Evolutionary conservation across 352 stramenopile species (phyloP).

Genomic region (Halophytophthora batemanensis): DNA sequence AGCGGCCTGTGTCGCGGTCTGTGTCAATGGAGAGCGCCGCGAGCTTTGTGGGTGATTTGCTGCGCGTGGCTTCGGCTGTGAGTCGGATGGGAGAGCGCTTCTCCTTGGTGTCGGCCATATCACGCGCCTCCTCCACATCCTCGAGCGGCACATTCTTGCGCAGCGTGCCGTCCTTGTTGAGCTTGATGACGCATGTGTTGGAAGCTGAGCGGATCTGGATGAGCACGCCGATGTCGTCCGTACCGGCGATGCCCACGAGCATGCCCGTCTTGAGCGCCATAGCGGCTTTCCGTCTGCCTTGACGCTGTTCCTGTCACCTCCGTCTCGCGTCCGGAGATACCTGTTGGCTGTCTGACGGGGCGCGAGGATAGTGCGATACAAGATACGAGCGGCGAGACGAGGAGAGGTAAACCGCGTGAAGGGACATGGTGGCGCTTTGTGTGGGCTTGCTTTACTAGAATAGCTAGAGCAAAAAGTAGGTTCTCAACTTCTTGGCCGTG

Average conservation of each 20-base stretch:
- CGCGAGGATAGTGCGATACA: too few relatives aligned
- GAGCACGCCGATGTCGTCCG: conserved; percentile 50
- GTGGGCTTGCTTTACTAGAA: too few relatives aligned
- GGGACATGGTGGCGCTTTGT: too few relatives aligned
- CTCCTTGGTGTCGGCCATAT: conserved; percentile 33
- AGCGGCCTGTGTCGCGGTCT: neutral
- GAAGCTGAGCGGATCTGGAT: conserved; percentile 60
- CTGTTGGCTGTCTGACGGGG: too few relatives aligned
- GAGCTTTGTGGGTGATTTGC: conserved; percentile 19
- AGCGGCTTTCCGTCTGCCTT: conserved; percentile 2
- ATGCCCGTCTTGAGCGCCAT: conserved; percentile 57
- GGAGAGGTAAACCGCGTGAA: too few relatives aligned
- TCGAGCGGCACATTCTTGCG: conserved; percentile 55
- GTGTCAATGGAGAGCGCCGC: conserved; percentile 15
- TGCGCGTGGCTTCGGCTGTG: conserved; percentile 2
- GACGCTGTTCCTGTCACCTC: neutral
- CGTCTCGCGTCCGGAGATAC: too few relatives aligned
- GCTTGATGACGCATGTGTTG: conserved; percentile 69
- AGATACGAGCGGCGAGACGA: too few relatives aligned
- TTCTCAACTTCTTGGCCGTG: conserved; percentile 73
- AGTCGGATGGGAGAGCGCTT: conserved; percentile 52
- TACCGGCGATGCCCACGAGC: conserved; percentile 50
- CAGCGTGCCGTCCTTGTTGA: conserved; percentile 17
- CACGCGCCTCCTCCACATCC: conserved; percentile 47
- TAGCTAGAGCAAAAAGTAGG: conserved; percentile 63